Conservation (phyloP, 805 yeast genomes). For the Candida argentea region DNA sequence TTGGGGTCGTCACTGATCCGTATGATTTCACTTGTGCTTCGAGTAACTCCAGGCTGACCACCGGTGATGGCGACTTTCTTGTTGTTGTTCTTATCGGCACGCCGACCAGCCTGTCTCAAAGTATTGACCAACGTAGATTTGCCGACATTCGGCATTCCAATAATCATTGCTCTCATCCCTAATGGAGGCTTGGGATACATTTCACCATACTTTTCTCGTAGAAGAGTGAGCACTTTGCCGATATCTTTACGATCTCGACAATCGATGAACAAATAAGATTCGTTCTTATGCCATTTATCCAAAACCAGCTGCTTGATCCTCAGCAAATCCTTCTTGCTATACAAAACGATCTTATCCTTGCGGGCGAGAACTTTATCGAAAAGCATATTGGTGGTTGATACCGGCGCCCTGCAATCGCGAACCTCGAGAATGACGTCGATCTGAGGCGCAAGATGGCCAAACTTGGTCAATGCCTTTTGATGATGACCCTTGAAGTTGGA, state of each 20-base stretch:
- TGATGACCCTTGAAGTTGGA: conserved; percentile 92
- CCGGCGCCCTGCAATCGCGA: conserved; percentile 84
- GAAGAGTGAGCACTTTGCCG: conserved; percentile 35
- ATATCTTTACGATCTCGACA: conserved; percentile 44
- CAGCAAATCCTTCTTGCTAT: conserved; percentile 67
- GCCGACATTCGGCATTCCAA: conserved; percentile 98
- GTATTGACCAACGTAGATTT: conserved; percentile 81
- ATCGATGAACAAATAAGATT: conserved; percentile 40
- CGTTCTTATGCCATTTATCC: conserved; percentile 22
- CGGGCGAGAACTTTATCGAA: conserved; percentile 55
- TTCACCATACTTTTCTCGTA: conserved; percentile 33
- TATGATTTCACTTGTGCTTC: conserved; percentile 67
- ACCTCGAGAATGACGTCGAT: conserved; percentile 76
- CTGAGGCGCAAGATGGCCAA: conserved; percentile 65
- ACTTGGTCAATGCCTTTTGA: conserved; percentile 58
- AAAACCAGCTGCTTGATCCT: conserved; percentile 26
- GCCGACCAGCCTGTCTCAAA: conserved; percentile 39
- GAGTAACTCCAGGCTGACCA: conserved; percentile 83
- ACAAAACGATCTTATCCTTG: conserved; percentile 52
- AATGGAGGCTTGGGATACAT: conserved; percentile 71
- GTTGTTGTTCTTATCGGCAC: conserved; percentile 11
- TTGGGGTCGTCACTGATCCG: conserved; percentile 51
- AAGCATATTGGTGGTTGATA: conserved; percentile 72
- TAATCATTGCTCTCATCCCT: conserved; percentile 66
- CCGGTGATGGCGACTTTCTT: conserved; percentile 77